These are phyloP conservation scores for Mortierella sp. DNA, from an alignment of 371 early-diverging fungal genomes.

Conservation along the genomic window DNA sequence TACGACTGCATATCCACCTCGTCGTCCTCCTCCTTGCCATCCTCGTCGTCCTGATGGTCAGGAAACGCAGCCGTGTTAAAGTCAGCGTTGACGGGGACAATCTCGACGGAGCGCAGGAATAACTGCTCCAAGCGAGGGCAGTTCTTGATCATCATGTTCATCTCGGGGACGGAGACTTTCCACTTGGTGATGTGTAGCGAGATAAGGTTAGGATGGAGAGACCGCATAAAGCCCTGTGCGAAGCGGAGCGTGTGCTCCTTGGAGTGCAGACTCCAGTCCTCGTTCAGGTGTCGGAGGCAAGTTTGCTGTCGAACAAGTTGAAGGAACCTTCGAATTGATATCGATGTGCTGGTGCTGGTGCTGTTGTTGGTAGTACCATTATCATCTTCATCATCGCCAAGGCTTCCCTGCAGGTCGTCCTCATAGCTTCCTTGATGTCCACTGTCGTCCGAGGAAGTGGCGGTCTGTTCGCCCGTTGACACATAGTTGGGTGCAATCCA, in stretches of 20 bases:
- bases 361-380: not conserved
- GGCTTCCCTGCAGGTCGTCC: not conserved
- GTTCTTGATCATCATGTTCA: constrained; percentile 18
- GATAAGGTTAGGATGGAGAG: not conserved
- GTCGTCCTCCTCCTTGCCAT: not conserved
- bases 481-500: constrained; percentile 2
- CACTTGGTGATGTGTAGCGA: constrained; percentile 14
- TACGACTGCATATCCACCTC: no score
- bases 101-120: constrained; percentile 12
- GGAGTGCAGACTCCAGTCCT: constrained; percentile 7
- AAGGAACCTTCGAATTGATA: not conserved
- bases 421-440: not conserved
- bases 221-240: not conserved
- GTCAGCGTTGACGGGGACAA: constrained; percentile 5
- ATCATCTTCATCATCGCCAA: not conserved
- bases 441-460: not conserved
- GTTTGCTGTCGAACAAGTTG: constrained; percentile 14
- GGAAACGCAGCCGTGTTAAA: not conserved
- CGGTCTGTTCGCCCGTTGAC: not conserved
- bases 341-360: not conserved
- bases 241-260: not conserved
- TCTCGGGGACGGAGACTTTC: not conserved
- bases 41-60: constrained; percentile 1
- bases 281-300: constrained; percentile 8
- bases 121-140: constrained; percentile 9